Base-by-base conservation (phyloP, 2,329 filamentous ascomycete genomes). In the Gliomastix tumulicola region DNA sequence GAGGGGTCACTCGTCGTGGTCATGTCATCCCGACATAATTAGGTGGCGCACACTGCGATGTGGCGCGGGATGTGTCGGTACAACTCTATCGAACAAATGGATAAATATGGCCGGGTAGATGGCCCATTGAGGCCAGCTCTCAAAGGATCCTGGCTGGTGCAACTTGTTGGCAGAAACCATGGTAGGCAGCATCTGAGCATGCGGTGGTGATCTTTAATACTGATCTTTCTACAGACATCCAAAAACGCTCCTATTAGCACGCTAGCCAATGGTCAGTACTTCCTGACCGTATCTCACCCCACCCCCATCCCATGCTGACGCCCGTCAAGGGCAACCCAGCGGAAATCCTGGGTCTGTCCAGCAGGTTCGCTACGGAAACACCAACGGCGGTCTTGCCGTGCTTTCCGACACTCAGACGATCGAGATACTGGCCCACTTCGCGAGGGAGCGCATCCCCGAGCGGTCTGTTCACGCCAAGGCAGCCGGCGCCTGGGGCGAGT, bases 401-500 rank as follows among this genome's bases (percentile, higher is more conserved):
- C 52, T 76, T 4, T 60, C 65, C 36, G 71, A 75, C 44, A 72
- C 66, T 1, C 70, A 75, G 31, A 56, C 76, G 10, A 63, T 78
- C 22, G 73, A 78, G 44, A 65, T 68, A 0, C 56, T 78, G 2
- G 66, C 74, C 4, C 74, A 78, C 46, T 79, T 77, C 47, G 62
- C 66, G n/a, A 62, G 73, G 4, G 74, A 79, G 48, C 57, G 74
- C 8, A 79, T 79, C 36, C 74, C 74, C 0, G 75, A 79, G 45
- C 54, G 72, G 19, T 35, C 36, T 7, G 82, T 88, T 7, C 83
- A 88, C 46, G 83, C 83, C 17, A 71, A 82, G 30, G 82, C 82
- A 15, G 70, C 78, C 21, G 79, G 78, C 23, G 83, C 82, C 6
- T 80, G 84, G 46, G 84, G 84, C 18, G 78, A 75, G 1, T 88